Conservation (phyloP, 2,329 filamentous ascomycete species). For the Arthrobotrys musiformis region DNA sequence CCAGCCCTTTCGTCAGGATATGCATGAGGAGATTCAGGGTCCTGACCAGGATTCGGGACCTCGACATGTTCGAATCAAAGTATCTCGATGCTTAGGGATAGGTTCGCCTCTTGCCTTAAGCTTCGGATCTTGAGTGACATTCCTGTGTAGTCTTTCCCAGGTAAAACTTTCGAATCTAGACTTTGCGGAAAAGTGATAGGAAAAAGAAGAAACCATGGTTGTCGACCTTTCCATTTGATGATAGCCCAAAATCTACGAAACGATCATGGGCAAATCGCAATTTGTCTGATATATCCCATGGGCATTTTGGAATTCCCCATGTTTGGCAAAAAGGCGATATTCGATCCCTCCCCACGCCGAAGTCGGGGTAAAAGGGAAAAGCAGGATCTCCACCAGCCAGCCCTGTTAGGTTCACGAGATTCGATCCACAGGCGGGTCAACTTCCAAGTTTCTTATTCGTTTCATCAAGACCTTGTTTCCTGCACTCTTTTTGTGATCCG, state of each 20-base stretch:
- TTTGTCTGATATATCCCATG: constrained; percentile 20
- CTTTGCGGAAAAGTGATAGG: neutral
- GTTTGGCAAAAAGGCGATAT: neutral
- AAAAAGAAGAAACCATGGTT: neutral
- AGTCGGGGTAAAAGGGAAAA: constrained; percentile 7
- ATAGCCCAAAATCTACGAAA: constrained; percentile 5
- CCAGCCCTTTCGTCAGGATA: constrained; percentile 56
- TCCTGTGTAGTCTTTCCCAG: neutral
- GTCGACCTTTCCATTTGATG: constrained; percentile 3
- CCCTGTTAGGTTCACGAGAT: constrained; percentile 2
- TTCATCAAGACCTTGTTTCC: constrained; percentile 19
- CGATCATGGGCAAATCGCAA: constrained; percentile 34
- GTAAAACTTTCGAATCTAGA: neutral
- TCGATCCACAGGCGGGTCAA: neutral
- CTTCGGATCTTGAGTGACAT: constrained; percentile 2
- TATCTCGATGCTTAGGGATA: constrained; percentile 9
- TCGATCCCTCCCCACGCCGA: neutral
- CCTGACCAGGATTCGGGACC: constrained; percentile 47
- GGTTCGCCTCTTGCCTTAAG: constrained; percentile 10
- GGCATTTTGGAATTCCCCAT: constrained; percentile 45
- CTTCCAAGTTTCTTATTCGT: constrained; percentile 39
- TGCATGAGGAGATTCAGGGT: constrained; percentile 53
- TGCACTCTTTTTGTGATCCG: neutral
- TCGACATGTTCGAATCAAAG: constrained; percentile 18
- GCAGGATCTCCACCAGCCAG: constrained; percentile 24